A percentile compares a stretch with the other conserved stretches of the same genome.
Evolutionary conservation across 345 rosid genomes (phyloP).

Genomic region (Isatis tinctoria): DNA sequence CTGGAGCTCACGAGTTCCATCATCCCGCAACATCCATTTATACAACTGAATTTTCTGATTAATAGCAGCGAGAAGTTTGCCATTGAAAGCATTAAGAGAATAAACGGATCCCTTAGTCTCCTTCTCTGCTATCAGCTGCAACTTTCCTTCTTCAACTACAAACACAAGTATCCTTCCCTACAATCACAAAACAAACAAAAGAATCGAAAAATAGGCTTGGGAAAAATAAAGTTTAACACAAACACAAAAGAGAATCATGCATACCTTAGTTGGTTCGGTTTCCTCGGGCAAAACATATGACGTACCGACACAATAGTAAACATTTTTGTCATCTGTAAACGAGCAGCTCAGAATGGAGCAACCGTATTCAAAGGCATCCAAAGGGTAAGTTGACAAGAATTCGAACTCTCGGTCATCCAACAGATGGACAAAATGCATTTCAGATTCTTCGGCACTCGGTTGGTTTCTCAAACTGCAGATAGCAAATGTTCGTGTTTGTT

Average conservation of each 20-base stretch:
- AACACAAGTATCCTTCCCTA: constrained; percentile 94
- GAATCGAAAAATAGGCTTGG: not conserved
- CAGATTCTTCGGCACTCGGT: constrained; percentile 69
- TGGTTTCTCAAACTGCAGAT: constrained; percentile 74
- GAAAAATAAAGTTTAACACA: not conserved
- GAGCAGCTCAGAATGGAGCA: constrained; percentile 95
- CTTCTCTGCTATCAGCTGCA: constrained; percentile 86
- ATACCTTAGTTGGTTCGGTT: constrained; percentile 85
- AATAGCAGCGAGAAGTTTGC: constrained; percentile 88
- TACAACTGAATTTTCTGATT: constrained; percentile 88
- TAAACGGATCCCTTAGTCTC: constrained; percentile 93
- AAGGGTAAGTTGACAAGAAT: constrained; percentile 69
- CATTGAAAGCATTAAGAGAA: constrained; percentile 84
- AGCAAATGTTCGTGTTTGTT: constrained; percentile 87
- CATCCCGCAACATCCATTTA: constrained; percentile 94
- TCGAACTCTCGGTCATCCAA: constrained; percentile 88
- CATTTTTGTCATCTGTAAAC: constrained; percentile 68
- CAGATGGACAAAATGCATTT: constrained; percentile 72
- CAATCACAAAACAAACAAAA: not conserved
- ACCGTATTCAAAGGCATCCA: constrained; percentile 79
- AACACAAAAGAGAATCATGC: not conserved
- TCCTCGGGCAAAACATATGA: constrained; percentile 91
- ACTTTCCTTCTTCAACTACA: constrained; percentile 74
- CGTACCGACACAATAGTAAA: constrained; percentile 91
- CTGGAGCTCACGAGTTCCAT: constrained; percentile 77